phyloP scores from a whole-genome alignment of 2,329 filamentous ascomycete genomes.

The Diatrype stigma region DNA sequence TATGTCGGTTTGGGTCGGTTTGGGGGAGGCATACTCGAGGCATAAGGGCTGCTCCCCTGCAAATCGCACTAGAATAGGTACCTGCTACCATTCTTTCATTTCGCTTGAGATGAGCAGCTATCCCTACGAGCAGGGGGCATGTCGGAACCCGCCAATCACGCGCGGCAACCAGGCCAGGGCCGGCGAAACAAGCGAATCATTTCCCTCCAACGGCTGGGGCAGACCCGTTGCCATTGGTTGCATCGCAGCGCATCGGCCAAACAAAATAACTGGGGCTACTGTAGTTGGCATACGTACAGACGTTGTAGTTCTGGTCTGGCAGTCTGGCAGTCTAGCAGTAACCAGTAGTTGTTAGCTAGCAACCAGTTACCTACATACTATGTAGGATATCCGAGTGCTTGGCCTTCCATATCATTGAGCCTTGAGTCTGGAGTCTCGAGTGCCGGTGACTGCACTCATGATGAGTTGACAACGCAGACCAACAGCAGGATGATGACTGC shows the following conservation, averaged over 20 bases:
- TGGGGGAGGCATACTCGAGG: background rate
- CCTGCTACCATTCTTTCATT: constrained; percentile 16
- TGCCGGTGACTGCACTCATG: no score
- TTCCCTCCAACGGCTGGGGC: constrained; percentile 5
- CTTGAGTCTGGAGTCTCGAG: background rate
- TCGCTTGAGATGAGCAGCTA: constrained; percentile 23
- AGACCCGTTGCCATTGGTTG: constrained; percentile 9
- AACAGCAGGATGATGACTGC: no score
- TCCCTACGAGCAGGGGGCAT: constrained; percentile 15
- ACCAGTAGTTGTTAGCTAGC: no score
- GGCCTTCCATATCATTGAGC: background rate
- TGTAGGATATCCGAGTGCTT: no score
- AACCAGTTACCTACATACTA: no score
- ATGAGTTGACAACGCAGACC: no score
- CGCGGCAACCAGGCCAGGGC: background rate
- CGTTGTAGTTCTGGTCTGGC: no score
- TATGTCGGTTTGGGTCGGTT: no score
- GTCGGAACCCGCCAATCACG: constrained; percentile 19
- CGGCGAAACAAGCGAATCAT: background rate
- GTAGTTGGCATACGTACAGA: no score
- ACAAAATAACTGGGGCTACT: background rate
- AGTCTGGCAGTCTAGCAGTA: no score
- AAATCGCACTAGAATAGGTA: background rate
- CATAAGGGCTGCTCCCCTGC: background rate
- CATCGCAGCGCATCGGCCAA: constrained; percentile 3